Percentiles rank a stretch among this genome's conserved stretches.
Evolutionary conservation across 1,139 yeast genomes (phyloP).

Genomic region (Petasospora rhodanensis): DNA sequence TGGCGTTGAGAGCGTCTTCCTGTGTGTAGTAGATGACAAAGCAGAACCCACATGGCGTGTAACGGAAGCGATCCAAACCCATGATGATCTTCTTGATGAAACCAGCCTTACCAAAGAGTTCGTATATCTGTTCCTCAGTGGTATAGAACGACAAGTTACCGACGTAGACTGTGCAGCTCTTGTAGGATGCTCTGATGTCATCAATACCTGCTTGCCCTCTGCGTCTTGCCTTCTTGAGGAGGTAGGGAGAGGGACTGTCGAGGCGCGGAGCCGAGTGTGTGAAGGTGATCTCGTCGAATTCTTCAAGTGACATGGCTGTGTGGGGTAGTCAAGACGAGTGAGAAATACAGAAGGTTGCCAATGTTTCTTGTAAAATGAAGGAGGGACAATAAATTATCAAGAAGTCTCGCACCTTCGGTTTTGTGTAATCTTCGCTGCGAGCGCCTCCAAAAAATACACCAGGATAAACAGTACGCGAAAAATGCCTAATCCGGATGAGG

Average conservation of each 20-base stretch:
- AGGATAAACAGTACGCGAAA: too few relatives aligned
- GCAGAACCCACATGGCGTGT: constrained; percentile 95
- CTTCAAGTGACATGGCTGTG: constrained; percentile 31
- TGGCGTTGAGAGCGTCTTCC: constrained; percentile 71
- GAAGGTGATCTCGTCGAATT: constrained; percentile 36
- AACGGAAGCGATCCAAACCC: constrained; percentile 87
- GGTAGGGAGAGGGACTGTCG: constrained; percentile 74
- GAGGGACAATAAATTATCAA: too few relatives aligned
- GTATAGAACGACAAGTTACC: constrained; percentile 86
- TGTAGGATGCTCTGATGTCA: constrained; percentile 58
- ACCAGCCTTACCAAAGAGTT: constrained; percentile 72
- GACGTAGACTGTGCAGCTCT: constrained; percentile 74
- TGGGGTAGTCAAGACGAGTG: too few relatives aligned
- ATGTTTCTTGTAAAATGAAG: too few relatives aligned
- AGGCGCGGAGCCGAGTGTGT: constrained; percentile 58
- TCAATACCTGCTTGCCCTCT: constrained; percentile 39
- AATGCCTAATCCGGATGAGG: too few relatives aligned
- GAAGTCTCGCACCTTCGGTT: too few relatives aligned
- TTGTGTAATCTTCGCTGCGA: too few relatives aligned
- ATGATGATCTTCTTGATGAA: constrained; percentile 72
- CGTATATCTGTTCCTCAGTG: constrained; percentile 90
- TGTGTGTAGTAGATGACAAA: constrained; percentile 72
- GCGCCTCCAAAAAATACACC: too few relatives aligned
- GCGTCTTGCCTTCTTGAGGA: constrained; percentile 61
- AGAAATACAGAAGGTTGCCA: too few relatives aligned